Base-by-base conservation (phyloP, 2,329 filamentous ascomycete genomes). In the Aschersonia sp. region DNA sequence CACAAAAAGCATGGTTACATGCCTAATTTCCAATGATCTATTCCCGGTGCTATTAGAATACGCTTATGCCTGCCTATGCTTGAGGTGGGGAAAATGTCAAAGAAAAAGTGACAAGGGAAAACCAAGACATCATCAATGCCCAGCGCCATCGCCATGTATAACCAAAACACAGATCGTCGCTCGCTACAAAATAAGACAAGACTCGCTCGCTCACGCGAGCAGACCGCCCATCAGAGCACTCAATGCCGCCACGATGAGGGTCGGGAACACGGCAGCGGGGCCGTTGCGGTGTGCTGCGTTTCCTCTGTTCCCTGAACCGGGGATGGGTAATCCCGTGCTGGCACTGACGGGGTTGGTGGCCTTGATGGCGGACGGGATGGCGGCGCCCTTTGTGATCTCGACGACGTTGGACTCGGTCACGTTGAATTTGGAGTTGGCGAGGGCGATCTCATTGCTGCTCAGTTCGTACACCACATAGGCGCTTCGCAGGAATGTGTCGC, bases 401-500 rank as follows among this genome's bases (percentile, higher is more conserved):
- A 70, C 53, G 12, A 84, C 62, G 45, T 69, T 70, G 4, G 67
- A 68, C 4, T 47, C 45, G 0, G 55, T 58, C 4, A 72, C 66
- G 58, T 84, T 77, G 61, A 79, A 81, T 46, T 71, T 74, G 20
- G 82, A 82, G 60, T 83, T 78, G 1, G 82, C 84, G 32, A 88
- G 64, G 2, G 79, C 82, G 53, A 88, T 80, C 63, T 84, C 71
- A 59, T 86, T 80, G 61, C 84, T 85, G 31, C 71, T 76, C 29
- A 87, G 68, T 59, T 88, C 83, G 59, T 85, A 88, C 9, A 89
- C 84, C 10, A 86, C 74, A 55, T 89, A 89, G 0, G 84, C 84
- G 38, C 80, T 83, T 45, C 84, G 72, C 48, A 89, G 67, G 61
- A 89, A 89, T 0, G 84, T 85, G 58, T 88, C 84, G 12, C 84